Percentiles rank a stretch among this genome's conserved stretches.
Conservation (phyloP, 192 early-diverging fungal species). For the Entomortierella parvispora region DNA sequence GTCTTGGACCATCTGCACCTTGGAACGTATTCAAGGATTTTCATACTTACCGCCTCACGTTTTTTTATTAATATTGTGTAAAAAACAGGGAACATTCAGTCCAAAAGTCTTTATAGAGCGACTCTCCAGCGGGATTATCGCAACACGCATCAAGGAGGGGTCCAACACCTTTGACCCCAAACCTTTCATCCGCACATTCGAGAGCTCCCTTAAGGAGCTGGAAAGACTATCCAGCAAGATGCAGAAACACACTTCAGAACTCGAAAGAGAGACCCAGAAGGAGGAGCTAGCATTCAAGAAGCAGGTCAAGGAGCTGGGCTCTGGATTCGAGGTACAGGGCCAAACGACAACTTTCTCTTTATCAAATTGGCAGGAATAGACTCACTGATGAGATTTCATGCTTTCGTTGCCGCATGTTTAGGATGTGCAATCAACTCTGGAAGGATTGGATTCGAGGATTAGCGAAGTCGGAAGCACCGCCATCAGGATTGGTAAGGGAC, state of each 20-base stretch:
- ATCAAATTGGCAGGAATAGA: background rate
- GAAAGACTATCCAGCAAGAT: conserved; percentile 77
- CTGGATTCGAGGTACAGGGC: conserved; percentile 78
- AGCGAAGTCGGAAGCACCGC: conserved; percentile 95
- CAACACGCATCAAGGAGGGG: conserved; percentile 42
- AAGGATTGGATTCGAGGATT: conserved; percentile 87
- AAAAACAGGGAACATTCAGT: conserved; percentile 38
- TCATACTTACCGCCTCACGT: background rate
- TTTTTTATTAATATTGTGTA: too few species aligned
- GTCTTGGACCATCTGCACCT: conserved; percentile 62
- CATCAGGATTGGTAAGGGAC: conserved; percentile 82
- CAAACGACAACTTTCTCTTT: background rate
- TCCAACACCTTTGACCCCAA: conserved; percentile 83
- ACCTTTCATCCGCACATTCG: conserved; percentile 92
- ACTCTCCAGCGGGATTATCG: conserved; percentile 40
- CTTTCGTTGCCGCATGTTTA: conserved; percentile 26
- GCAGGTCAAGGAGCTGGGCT: conserved; percentile 81
- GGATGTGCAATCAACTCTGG: conserved; percentile 90
- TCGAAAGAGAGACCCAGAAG: conserved; percentile 81
- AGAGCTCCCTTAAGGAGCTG: conserved; percentile 87
- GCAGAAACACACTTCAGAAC: conserved; percentile 83
- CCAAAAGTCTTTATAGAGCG: conserved; percentile 36
- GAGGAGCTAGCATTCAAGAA: conserved; percentile 80
- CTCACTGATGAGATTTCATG: background rate
- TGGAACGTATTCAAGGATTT: too few species aligned